Evolutionary conservation across 2,329 filamentous ascomycete genomes (phyloP).

Genomic region (Domatiomyces globalis): DNA sequence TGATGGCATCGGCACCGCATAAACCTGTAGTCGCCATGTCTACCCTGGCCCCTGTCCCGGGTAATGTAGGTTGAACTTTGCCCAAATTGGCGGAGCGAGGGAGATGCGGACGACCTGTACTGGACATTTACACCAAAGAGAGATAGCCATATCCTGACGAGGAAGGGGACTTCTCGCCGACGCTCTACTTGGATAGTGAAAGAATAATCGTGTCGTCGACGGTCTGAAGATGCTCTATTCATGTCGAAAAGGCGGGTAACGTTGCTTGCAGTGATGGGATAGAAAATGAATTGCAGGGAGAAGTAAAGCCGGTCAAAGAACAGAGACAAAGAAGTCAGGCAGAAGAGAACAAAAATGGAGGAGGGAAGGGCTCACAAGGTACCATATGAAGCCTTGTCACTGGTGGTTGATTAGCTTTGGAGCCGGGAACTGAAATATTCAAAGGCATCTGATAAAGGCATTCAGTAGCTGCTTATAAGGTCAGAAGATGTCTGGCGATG

Average conservation of each 20-base stretch:
- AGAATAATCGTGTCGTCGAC: not conserved
- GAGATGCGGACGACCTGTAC: not conserved
- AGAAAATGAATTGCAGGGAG: not conserved
- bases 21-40: not conserved
- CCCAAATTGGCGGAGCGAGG: not conserved
- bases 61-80: not conserved
- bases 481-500: not conserved
- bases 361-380: not conserved
- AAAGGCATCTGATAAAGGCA: not conserved
- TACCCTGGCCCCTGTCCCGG: not conserved
- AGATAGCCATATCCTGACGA: not conserved
- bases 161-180: not conserved
- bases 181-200: not conserved
- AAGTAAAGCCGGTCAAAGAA: not conserved
- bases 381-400: not conserved
- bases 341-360: not conserved
- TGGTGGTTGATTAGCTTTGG: not conserved
- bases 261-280: not conserved
- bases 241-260: not conserved
- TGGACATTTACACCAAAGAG: not conserved
- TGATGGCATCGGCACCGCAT: not conserved
- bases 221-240: not conserved
- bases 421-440: too few species aligned
- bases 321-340: not conserved
- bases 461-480: not conserved